Evolutionary conservation across 495 filamentous ascomycete genomes (phyloP).

Genomic region (Oleoguttula mirabilis): DNA sequence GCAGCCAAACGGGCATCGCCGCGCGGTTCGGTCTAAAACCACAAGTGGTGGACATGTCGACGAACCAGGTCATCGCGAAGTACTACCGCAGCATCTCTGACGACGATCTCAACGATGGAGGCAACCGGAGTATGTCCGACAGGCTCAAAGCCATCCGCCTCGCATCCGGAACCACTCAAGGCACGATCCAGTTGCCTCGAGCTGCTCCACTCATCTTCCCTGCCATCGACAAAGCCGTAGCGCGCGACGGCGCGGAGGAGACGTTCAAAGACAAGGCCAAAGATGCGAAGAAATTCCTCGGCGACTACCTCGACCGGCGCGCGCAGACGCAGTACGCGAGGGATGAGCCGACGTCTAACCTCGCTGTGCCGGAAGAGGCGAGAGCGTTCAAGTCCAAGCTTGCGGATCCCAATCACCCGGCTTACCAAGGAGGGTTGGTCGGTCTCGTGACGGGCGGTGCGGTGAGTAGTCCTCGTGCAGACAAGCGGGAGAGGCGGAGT

Average conservation of each 20-base stretch:
- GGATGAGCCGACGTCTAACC: constrained; percentile 17
- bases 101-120: background rate
- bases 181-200: constrained; percentile 39
- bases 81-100: constrained; percentile 16
- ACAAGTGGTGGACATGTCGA: constrained; percentile 25
- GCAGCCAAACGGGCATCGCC: background rate
- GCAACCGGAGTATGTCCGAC: constrained; percentile 18
- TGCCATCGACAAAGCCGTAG: constrained; percentile 31
- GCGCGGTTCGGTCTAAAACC: constrained; percentile 5
- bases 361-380: constrained; percentile 14
- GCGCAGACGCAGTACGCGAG: constrained; percentile 36
- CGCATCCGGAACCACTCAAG: constrained; percentile 37
- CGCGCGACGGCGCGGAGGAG: constrained; percentile 20
- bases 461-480: too few species aligned
- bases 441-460: constrained; percentile 31
- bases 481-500: background rate
- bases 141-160: constrained; percentile 27
- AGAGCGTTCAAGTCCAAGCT: constrained; percentile 37
- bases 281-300: constrained; percentile 36
- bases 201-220: constrained; percentile 45
- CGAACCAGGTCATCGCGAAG: constrained; percentile 22
- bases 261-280: constrained; percentile 27
- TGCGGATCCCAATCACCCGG: constrained; percentile 44
- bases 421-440: constrained; percentile 31
- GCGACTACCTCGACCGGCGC: constrained; percentile 41